Evolutionary conservation across 2,329 filamentous ascomycete genomes (phyloP).

Genomic region (Blastomyces silverae): DNA sequence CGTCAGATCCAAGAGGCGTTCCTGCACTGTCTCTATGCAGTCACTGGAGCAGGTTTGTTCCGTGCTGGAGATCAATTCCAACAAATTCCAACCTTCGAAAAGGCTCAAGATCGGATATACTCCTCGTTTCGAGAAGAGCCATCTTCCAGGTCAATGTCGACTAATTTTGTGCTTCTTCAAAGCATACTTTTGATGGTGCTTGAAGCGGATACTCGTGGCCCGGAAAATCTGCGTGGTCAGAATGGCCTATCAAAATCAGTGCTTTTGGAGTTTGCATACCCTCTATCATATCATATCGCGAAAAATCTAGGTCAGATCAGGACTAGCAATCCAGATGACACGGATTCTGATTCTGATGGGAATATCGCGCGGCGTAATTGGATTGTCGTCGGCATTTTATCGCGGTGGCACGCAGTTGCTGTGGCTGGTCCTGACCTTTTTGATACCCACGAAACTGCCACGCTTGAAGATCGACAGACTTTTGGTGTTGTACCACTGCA

Average conservation of each 20-base stretch:
- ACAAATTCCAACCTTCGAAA: constrained; percentile 32
- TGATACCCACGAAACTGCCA: constrained; percentile 34
- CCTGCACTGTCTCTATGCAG: constrained; percentile 36
- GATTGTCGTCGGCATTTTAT: constrained; percentile 36
- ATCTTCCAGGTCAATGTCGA: constrained; percentile 28
- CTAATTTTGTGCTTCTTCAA: constrained; percentile 40
- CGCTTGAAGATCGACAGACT: constrained; percentile 36
- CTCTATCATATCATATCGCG: constrained; percentile 36
- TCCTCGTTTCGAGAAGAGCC: constrained; percentile 36
- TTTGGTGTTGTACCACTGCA: constrained; percentile 34
- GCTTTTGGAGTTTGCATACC: constrained; percentile 36
- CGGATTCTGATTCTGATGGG: constrained; percentile 37
- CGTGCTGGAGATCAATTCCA: constrained; percentile 33
- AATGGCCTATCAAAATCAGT: constrained; percentile 37
- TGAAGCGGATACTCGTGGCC: constrained; percentile 39
- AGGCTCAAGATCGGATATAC: constrained; percentile 37
- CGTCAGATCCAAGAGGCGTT: constrained; percentile 39
- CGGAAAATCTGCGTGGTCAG: constrained; percentile 38
- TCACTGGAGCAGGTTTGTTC: constrained; percentile 34
- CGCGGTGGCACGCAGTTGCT: constrained; percentile 40
- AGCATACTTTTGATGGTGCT: constrained; percentile 38
- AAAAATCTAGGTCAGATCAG: constrained; percentile 37
- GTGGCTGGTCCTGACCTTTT: constrained; percentile 37
- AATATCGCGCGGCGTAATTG: constrained; percentile 38
- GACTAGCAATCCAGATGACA: constrained; percentile 28